phyloP scores from a whole-genome alignment of 2,329 filamentous ascomycete genomes.

The Cercospora nicotianae region DNA sequence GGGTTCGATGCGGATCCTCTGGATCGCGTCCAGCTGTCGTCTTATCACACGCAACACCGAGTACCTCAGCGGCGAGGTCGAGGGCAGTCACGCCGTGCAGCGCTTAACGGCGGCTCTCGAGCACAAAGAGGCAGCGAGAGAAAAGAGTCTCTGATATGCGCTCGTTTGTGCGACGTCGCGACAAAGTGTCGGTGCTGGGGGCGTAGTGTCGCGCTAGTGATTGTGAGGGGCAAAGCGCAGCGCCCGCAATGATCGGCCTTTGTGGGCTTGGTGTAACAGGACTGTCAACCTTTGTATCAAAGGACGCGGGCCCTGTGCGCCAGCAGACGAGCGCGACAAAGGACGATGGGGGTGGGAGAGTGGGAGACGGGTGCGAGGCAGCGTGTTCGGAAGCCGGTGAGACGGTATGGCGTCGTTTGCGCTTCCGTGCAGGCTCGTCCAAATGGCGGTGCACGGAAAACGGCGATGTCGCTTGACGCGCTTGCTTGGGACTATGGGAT shows the following conservation, averaged over 20 bases:
- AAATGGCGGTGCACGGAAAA: constrained; percentile 18
- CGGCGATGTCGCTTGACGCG: constrained; percentile 1
- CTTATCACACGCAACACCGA: neutral
- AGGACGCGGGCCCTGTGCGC: constrained; percentile 15
- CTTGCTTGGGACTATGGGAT: constrained; percentile 13
- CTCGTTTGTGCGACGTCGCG: constrained; percentile 24
- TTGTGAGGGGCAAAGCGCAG: neutral
- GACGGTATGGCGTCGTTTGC: constrained; percentile 3
- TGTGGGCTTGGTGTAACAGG: constrained; percentile 20
- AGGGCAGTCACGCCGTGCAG: neutral
- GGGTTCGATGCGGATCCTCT: neutral
- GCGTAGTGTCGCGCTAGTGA: neutral
- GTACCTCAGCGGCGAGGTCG: neutral
- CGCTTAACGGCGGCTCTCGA: constrained; percentile 3
- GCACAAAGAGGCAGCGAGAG: constrained; percentile 4
- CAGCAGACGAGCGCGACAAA: constrained; percentile 12
- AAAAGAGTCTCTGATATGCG: neutral
- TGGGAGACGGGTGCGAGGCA: neutral
- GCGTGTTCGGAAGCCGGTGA: constrained; percentile 19
- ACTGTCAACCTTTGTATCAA: constrained; percentile 21
- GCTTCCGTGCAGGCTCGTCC: neutral
- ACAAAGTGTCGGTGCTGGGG: constrained; percentile 5
- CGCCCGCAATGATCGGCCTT: constrained; percentile 6
- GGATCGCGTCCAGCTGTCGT: neutral
- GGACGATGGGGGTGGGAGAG: constrained; percentile 1